Percentiles rank a stretch among this genome's conserved stretches.
These are phyloP conservation scores for Helenozyma baotianmanensis DNA, from an alignment of 805 yeast species.

Conservation along the genomic window DNA sequence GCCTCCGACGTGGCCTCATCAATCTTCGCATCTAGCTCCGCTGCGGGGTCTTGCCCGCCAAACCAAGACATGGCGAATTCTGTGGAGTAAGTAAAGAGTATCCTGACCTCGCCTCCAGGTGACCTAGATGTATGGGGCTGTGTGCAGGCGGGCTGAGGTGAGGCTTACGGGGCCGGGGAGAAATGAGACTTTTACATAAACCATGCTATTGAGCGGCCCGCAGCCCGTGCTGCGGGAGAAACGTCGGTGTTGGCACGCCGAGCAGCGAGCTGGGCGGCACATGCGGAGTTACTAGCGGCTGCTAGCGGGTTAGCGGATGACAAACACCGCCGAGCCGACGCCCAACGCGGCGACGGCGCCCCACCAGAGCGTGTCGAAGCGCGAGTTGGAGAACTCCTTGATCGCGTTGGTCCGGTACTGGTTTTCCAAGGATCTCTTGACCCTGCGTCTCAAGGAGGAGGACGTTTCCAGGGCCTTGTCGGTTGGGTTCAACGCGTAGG, in stretches of 20 bases:
- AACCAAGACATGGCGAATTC: slow-evolving; percentile 49
- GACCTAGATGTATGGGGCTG: not conserved
- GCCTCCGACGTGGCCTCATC: slow-evolving; percentile 79
- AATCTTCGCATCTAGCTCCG: slow-evolving; percentile 57
- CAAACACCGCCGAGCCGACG: slow-evolving; percentile 32
- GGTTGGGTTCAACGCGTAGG: slow-evolving; percentile 86
- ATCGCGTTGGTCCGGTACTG: slow-evolving; percentile 74
- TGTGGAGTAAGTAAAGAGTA: no score
- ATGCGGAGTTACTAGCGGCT: no score
- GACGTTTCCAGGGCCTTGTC: slow-evolving; percentile 34
- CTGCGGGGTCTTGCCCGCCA: slow-evolving; percentile 29
- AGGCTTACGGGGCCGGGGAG: no score
- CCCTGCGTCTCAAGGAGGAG: slow-evolving; percentile 36
- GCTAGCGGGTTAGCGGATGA: slow-evolving; percentile 20
- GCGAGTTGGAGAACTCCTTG: slow-evolving; percentile 30
- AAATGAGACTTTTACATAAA: no score
- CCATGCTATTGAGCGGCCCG: no score
- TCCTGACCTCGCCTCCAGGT: no score
- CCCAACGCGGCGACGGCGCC: slow-evolving; percentile 43
- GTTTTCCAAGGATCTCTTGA: slow-evolving; percentile 76
- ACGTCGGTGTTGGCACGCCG: no score
- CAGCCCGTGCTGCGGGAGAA: no score
- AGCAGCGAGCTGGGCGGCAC: no score
- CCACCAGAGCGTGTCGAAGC: slow-evolving; percentile 54
- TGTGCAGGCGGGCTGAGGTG: slow-evolving; percentile 1